phyloP scores from a whole-genome alignment of 2,329 filamentous ascomycete species.

The Proliferodiscus dingleyae region DNA sequence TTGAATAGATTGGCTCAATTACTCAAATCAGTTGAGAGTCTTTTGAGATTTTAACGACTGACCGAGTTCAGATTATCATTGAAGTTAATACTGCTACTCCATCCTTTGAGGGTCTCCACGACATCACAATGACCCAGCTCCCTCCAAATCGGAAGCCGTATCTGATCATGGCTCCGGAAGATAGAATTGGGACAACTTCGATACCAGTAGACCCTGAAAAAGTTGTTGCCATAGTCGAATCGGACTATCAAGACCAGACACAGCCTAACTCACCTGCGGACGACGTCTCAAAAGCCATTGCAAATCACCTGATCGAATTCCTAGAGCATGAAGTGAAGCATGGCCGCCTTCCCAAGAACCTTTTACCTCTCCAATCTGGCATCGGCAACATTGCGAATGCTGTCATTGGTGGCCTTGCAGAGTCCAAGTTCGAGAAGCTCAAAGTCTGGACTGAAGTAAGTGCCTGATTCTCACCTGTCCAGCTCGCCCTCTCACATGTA shows the following conservation, averaged over 20 bases:
- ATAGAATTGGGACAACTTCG: slow-evolving; percentile 76
- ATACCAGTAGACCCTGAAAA: slow-evolving; percentile 82
- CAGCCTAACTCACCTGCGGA: slow-evolving; percentile 73
- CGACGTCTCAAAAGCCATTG: slow-evolving; percentile 66
- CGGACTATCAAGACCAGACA: slow-evolving; percentile 74
- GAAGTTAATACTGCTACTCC: slow-evolving; percentile 86
- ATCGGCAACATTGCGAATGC: slow-evolving; percentile 94
- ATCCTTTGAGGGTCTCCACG: slow-evolving; percentile 82
- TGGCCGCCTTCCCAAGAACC: slow-evolving; percentile 69
- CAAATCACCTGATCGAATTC: slow-evolving; percentile 75
- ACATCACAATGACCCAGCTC: slow-evolving; percentile 84
- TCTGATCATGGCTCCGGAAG: slow-evolving; percentile 77
- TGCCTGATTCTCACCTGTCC: neutral
- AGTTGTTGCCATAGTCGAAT: slow-evolving; percentile 80
- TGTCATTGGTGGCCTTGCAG: slow-evolving; percentile 76
- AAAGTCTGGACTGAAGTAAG: slow-evolving; percentile 78
- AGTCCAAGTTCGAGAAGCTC: slow-evolving; percentile 79
- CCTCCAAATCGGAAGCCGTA: slow-evolving; percentile 80
- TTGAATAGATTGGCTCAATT: too few species aligned
- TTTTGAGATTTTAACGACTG: slow-evolving; percentile 4
- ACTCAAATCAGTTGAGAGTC: too few species aligned
- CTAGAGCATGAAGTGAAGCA: slow-evolving; percentile 79
- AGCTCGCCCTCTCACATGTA: neutral
- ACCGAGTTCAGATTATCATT: slow-evolving; percentile 61
- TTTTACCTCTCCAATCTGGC: slow-evolving; percentile 79